These are phyloP conservation scores for Talaromyces wortmannii DNA, from an alignment of 495 filamentous ascomycete genomes.

Conservation along the genomic window DNA sequence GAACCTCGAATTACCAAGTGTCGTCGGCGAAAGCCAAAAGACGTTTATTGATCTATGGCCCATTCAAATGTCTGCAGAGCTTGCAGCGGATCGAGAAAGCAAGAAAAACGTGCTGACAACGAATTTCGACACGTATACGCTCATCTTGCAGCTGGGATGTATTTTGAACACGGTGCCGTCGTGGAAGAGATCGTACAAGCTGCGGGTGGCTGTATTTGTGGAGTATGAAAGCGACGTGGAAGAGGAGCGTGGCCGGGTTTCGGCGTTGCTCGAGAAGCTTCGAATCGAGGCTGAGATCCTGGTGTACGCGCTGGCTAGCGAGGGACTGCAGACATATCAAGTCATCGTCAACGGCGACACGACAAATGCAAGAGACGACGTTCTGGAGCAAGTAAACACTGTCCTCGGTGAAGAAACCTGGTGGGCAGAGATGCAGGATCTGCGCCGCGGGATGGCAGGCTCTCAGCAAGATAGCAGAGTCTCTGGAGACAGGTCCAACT, in stretches of 20 bases:
- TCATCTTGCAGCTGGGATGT: conserved; percentile 80
- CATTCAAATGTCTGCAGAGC: conserved; percentile 76
- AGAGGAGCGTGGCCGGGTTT: conserved; percentile 69
- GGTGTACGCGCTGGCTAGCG: conserved; percentile 77
- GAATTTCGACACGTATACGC: conserved; percentile 87
- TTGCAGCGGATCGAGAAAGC: conserved; percentile 52
- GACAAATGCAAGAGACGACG: conserved; percentile 30
- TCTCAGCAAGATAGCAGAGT: conserved; percentile 10
- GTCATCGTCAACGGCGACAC: conserved; percentile 65
- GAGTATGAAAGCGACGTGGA: conserved; percentile 82
- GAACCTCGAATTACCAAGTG: conserved; percentile 59
- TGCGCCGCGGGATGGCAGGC: conserved; percentile 35
- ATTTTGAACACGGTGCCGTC: conserved; percentile 77
- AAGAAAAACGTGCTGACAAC: conserved; percentile 71
- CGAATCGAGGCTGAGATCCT: conserved; percentile 73
- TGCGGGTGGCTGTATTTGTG: conserved; percentile 79
- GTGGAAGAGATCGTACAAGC: conserved; percentile 70
- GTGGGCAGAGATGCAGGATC: conserved; percentile 71
- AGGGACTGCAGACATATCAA: conserved; percentile 65
- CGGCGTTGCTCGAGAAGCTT: conserved; percentile 69
- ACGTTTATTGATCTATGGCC: conserved; percentile 87
- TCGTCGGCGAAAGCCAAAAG: conserved; percentile 51
- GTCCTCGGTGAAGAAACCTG: conserved; percentile 65
- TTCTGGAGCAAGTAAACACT: conserved; percentile 45
- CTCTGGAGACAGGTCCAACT: conserved; percentile 25